Conservation (phyloP, 83 land plant species). For the Isoetes engelmannii region DNA sequence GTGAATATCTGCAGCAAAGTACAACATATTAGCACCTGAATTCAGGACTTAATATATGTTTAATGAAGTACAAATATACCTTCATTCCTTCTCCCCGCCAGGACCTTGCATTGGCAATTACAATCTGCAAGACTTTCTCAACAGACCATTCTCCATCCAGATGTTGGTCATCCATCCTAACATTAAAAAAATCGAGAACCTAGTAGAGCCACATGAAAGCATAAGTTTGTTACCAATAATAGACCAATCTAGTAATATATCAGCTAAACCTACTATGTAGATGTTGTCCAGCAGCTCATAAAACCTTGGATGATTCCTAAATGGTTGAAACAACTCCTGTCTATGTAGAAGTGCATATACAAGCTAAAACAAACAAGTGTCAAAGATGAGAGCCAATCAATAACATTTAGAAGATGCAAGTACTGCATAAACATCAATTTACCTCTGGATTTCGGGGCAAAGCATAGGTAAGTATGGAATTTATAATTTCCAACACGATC, state of each 20-base stretch:
- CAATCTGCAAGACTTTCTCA: conserved; percentile 75
- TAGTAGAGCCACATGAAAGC: conserved; percentile 8
- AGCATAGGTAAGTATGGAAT: conserved; percentile 79
- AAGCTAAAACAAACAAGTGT: conserved; percentile 39
- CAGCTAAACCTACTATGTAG: conserved; percentile 44
- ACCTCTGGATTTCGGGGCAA: conserved; percentile 92
- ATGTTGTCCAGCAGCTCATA: conserved; percentile 77
- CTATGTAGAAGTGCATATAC: conserved; percentile 82
- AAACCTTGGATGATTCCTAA: conserved; percentile 79
- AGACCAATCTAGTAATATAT: background rate
- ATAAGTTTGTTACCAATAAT: background rate
- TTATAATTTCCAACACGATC: conserved; percentile 78
- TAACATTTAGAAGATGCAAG: too few relatives aligned
- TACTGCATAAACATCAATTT: background rate
- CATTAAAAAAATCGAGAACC: conserved; percentile 86
- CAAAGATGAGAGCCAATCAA: background rate
- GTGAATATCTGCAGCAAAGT: conserved; percentile 54
- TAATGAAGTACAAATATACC: conserved; percentile 29
- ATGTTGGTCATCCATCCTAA: conserved; percentile 68
- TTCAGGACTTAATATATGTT: background rate
- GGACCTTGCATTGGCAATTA: conserved; percentile 62
- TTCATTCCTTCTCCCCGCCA: conserved; percentile 97
- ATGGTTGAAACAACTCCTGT: conserved; percentile 82
- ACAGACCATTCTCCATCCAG: conserved; percentile 80
- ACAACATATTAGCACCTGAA: conserved; percentile 2